Base-by-base conservation (phyloP, 2,329 filamentous ascomycete genomes). In the Fusarium duplospermum region DNA sequence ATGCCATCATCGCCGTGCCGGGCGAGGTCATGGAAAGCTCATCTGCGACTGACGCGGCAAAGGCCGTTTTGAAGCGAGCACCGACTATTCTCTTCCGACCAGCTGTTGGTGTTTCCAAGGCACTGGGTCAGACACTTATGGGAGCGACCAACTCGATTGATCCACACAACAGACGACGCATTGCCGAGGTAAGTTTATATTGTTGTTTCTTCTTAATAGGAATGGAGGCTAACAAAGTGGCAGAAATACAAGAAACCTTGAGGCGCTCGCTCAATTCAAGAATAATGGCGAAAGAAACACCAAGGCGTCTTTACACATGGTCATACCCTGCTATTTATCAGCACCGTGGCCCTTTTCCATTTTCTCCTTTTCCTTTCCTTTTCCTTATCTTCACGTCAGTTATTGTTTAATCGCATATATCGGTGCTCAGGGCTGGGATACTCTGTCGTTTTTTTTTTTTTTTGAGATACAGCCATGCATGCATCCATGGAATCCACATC, bases 1-100 rank as follows among this genome's bases (percentile, higher is more conserved):
- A 99, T 83, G 96, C 96, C 11, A 94, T 99, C 67, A 96, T 99
- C 77, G 96, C 96, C 2, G 94, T 99, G 29, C 96, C 96, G 1
- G 94, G 93, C 0, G 96, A 98, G 81, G 90, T 97, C 1, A 92
- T 97, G 87, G 95, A 98, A 78, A 95, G 93, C 78, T 90, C 91
- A 24, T 95, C 91, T 68, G 95, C 96, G 1, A 90, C 91, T 47
- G 94, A 94, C 2, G 94, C 93, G 1, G 94, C 94, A 16, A 91
- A 87, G 78, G 95, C 93, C 2, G 91, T 99, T 20, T 88, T 92
- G 70, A 92, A 89, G 81, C 90, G 94, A 76, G 95, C 95, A 33
- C 96, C 96, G n/a, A 98, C 95, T 0, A 94, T 98, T 22, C 93
- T 99, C 61, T 90, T 99, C 76, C 87, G 95, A 64, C 96, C 96